phyloP scores from a whole-genome alignment of 83 land plant genomes.

The Larix sibirica region DNA sequence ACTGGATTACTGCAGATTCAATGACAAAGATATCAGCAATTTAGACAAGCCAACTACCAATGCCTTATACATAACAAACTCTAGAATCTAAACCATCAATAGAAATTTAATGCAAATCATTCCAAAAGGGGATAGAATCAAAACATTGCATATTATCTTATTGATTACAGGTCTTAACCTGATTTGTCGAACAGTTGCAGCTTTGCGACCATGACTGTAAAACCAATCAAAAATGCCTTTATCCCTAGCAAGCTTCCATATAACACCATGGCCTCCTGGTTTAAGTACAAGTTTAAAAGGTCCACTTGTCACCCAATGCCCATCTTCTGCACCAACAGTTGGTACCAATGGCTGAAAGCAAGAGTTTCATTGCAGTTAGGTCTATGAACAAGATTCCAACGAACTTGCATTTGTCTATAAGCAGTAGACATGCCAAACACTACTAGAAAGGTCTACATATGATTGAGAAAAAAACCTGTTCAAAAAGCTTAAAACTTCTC shows the following conservation, averaged over 20 bases:
- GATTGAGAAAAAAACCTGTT: constrained; percentile 71
- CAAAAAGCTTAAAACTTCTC: constrained; percentile 81
- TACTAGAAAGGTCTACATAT: background rate
- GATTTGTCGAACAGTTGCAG: constrained; percentile 95
- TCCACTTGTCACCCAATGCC: constrained; percentile 69
- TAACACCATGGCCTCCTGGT: constrained; percentile 99
- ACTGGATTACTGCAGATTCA: constrained; percentile 86
- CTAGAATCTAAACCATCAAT: background rate
- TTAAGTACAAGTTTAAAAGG: constrained; percentile 76
- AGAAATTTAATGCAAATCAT: no score
- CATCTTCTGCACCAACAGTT: constrained; percentile 85
- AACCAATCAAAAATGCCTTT: constrained; percentile 92
- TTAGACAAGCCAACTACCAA: background rate
- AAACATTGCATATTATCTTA: background rate
- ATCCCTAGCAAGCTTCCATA: constrained; percentile 96
- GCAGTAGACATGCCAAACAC: background rate
- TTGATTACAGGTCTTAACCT: constrained; percentile 49
- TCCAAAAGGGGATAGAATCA: no score
- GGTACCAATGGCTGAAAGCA: constrained; percentile 89
- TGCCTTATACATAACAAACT: background rate
- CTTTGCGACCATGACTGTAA: constrained; percentile 76
- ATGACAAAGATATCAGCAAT: background rate
- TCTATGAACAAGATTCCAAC: background rate
- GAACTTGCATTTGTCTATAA: background rate
- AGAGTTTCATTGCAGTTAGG: constrained; percentile 4